These are phyloP conservation scores for Vitis hybrid DNA, from an alignment of 177 flowering plant genomes.

Conservation along the genomic window DNA sequence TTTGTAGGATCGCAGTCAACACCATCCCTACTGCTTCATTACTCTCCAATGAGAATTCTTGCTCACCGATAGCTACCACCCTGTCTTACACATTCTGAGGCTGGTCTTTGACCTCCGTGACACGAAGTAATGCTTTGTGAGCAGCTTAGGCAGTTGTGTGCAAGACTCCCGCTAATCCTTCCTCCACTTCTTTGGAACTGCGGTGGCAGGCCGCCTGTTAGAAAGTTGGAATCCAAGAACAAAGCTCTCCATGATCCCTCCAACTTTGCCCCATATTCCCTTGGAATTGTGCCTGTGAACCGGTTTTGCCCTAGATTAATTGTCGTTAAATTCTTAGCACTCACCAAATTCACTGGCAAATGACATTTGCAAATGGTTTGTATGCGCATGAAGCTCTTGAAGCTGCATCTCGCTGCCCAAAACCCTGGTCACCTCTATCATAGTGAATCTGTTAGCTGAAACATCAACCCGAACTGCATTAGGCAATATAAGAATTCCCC, in stretches of 20 bases:
- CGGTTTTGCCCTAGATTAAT: conserved; percentile 35
- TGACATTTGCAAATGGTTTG: conserved; percentile 33
- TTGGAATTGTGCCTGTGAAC: conserved; percentile 38
- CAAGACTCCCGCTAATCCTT: conserved; percentile 30
- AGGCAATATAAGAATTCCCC: conserved; percentile 28
- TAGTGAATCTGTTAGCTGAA: conserved; percentile 34
- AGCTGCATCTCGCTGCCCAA: conserved; percentile 22
- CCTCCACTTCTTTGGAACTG: conserved; percentile 6
- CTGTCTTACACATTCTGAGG: conserved; percentile 34
- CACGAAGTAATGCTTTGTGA: conserved; percentile 22
- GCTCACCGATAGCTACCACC: not conserved
- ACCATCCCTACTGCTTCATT: too few relatives aligned
- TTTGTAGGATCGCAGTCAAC: too few relatives aligned
- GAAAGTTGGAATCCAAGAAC: conserved; percentile 39
- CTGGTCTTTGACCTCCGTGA: conserved; percentile 39
- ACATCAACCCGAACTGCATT: conserved; percentile 22
- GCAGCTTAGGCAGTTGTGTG: conserved; percentile 40
- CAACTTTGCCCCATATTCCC: conserved; percentile 30
- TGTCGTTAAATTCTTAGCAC: conserved; percentile 15
- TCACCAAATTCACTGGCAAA: conserved; percentile 33
- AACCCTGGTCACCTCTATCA: conserved; percentile 16
- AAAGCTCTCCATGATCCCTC: conserved; percentile 32
- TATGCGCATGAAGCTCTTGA: conserved; percentile 25
- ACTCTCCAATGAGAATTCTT: not conserved
- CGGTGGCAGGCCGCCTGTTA: conserved; percentile 37